Evolutionary conservation across 805 yeast genomes (phyloP), one percentile per base, ranked within the genome.

Genomic region (Crinitomyces ghanaensis): DNA sequence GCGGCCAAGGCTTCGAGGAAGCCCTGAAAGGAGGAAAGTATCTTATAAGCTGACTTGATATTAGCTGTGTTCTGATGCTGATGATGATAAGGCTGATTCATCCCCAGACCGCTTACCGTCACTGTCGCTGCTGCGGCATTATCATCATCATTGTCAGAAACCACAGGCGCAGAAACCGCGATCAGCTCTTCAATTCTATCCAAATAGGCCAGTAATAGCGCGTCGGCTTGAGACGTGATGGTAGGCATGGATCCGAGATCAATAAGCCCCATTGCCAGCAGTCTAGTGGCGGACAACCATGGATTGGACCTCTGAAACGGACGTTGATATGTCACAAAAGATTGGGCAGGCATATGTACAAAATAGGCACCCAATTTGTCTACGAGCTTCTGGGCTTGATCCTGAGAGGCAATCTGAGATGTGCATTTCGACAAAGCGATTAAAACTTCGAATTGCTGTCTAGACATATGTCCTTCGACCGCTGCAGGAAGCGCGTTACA

Each of bases 341-440:
- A 44, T 43, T 68, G 74, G 9, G 41, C 43, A 7, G 68, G 66
- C 19, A 67, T 52, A 30, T 66, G 71, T 24, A 59, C 40, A 21
- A 76, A 54, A 43, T 72, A 72, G 11, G 49, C 40, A 5, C 62
- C 51, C 31, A 76, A 59, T 37, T 69, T 66, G 5, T 56, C 53
- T n/a, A 68, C 46, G 21, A 74, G 48, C 6, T 54, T 37, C 9
- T 54, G 46, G 4, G 70, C 76, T 27, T 68, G 70, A 4, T 41
- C 46, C 16, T 50, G 49, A 34, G 56, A 60, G 36, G 49, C 49
- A 35, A 65, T 45, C 21, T 43, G 41, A 3, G 48, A 40, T 5
- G 72, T 60, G 9, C 72, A 56, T 18, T 59, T 59, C 39, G 77
- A 70, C 18, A 78, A 53, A 1, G 83, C 79, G 28, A 68, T 43